Evolutionary conservation across 2,329 filamentous ascomycete species (phyloP), one percentile per base, ranked within the genome.

Genomic region (Tolypocladium pustulatum): DNA sequence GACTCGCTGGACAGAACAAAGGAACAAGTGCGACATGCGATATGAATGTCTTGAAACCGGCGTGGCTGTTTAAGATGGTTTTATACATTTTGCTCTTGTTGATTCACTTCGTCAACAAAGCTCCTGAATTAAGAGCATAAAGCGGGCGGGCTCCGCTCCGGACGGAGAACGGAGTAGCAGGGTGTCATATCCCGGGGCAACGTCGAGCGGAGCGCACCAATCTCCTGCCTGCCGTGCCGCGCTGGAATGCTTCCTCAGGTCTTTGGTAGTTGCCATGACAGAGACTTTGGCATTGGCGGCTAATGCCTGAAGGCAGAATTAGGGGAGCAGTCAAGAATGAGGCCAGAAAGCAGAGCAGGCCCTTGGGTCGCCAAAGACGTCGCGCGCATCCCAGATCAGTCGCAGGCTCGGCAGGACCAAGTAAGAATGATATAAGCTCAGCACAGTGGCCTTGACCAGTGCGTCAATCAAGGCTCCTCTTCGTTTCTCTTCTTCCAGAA

Each of bases 121-220:
- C 43, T 30, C 25, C 53, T 20, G 20, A 4, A 27, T n/a, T n/a
- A n/a, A 27, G 53, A 20, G 54, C 54, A 56, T 56, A 40, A 56
- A 56, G 40, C 30, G 54, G 40, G 27, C 30, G 13, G 54, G 54
- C 30, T 27, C 53, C 27, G n/a, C 20, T 22, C 32, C 38, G 22
- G 40, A 40, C 36, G 13, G 22, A 17, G 12, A 7, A 37, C 12
- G 34, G 4, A 12, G 55, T 40, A 41, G 34, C 34, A n/a, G 12
- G 22, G 34, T 30, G 25, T 49, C 43, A 43, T 56, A 56, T 41
- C 46, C 55, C 55, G 40, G 55, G 55, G 55, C 55, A 56, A 56
- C 55, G 55, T 22, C 55, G 43, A 20, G 46, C 25, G 46, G 43
- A 30, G 25, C 17, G 40, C 36, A 37, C 17, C 38, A 56, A 56